Conservation (phyloP, 176 grass and related monocot genomes). For the Cenchrus purpureus region DNA sequence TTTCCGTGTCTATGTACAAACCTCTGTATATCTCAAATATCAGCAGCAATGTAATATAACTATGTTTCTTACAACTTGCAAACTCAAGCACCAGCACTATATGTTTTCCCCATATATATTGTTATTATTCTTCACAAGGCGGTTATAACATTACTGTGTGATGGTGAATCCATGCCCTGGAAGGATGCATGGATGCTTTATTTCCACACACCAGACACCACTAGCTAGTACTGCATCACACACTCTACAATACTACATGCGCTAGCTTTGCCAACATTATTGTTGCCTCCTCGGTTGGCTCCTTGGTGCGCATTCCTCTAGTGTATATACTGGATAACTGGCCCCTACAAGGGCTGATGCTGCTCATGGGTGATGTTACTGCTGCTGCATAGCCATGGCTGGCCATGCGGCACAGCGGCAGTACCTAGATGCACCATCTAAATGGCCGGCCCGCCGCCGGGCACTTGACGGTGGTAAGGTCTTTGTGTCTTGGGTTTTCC, state of each 20-base stretch:
- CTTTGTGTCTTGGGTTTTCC: not conserved
- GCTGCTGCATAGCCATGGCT: not conserved
- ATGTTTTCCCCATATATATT: slow-evolving; percentile 30
- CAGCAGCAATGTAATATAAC: slow-evolving; percentile 23
- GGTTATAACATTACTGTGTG: slow-evolving; percentile 36
- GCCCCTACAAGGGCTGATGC: slow-evolving; percentile 41
- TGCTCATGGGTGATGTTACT: slow-evolving; percentile 11
- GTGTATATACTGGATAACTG: slow-evolving; percentile 27
- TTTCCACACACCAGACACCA: slow-evolving; percentile 31
- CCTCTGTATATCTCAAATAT: slow-evolving; percentile 26
- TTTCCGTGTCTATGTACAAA: slow-evolving; percentile 21
- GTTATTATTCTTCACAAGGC: slow-evolving; percentile 34
- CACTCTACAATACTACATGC: slow-evolving; percentile 23
- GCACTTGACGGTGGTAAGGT: slow-evolving; percentile 41
- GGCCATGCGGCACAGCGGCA: not conserved
- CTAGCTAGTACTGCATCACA: not conserved
- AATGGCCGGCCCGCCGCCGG: slow-evolving; percentile 50
- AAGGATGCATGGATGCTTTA: slow-evolving; percentile 40
- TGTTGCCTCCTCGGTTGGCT: slow-evolving; percentile 37
- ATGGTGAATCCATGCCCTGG: slow-evolving; percentile 22
- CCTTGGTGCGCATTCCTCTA: slow-evolving; percentile 37
- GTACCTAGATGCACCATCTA: slow-evolving; percentile 30
- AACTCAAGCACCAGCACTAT: not conserved
- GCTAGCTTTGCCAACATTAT: slow-evolving; percentile 44
- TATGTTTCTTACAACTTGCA: not conserved